phyloP scores from a whole-genome alignment of 257 asterid genomes.

The Ballota nigra region DNA sequence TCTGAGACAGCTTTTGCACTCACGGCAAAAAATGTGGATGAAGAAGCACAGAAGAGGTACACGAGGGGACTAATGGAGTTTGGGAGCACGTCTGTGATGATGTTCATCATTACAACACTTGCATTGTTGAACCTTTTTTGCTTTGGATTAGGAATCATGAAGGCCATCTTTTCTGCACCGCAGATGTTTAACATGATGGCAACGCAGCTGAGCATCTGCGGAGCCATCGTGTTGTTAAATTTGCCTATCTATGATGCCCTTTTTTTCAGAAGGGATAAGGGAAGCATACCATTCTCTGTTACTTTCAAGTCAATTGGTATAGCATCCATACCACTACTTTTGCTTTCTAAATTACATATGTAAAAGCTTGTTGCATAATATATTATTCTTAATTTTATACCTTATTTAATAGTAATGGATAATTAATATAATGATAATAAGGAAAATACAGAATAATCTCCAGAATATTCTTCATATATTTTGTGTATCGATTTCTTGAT shows the following conservation, averaged over 20 bases:
- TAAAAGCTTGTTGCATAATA: background rate
- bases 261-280: slow-evolving; percentile 34
- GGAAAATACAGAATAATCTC: too few relatives aligned
- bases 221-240: slow-evolving; percentile 20
- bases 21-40: slow-evolving; percentile 61
- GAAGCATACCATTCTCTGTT: slow-evolving; percentile 31
- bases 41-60: slow-evolving; percentile 45
- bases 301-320: slow-evolving; percentile 28
- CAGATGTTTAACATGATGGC: background rate
- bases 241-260: slow-evolving; percentile 39
- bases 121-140: slow-evolving; percentile 55
- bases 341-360: background rate
- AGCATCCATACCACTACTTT: slow-evolving; percentile 24
- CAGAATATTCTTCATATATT: too few relatives aligned
- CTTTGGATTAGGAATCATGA: slow-evolving; percentile 42
- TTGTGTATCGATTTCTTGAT: too few relatives aligned
- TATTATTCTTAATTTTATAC: too few relatives aligned
- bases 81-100: slow-evolving; percentile 54
- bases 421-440: too few relatives aligned
- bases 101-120: slow-evolving; percentile 41
- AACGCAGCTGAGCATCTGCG: slow-evolving; percentile 29
- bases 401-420: too few relatives aligned
- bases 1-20: slow-evolving; percentile 44
- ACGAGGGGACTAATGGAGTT: slow-evolving; percentile 53
- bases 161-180: background rate